Percentiles rank a stretch among this genome's conserved stretches.
Evolutionary conservation across 2,329 filamentous ascomycete genomes (phyloP).

Genomic region (Aspergillus thermomutatus): DNA sequence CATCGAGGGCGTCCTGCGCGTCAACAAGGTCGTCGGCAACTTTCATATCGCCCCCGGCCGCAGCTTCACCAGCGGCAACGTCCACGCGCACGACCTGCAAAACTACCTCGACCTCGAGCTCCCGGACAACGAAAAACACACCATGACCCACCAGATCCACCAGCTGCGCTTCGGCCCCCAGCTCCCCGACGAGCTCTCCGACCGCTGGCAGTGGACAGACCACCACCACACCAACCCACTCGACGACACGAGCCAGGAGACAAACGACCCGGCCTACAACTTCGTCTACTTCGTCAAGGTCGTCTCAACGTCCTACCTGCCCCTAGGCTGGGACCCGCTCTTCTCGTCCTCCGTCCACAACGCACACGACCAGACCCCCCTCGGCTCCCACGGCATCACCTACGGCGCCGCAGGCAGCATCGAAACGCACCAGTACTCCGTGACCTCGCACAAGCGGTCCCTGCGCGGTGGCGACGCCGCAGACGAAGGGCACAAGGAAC

Average conservation of each 20-base stretch:
- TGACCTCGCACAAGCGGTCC: conserved; percentile 92
- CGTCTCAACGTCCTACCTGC: conserved; percentile 90
- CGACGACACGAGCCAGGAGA: conserved; percentile 73
- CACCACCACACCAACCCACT: conserved; percentile 85
- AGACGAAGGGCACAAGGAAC: conserved; percentile 86
- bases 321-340: conserved; percentile 78
- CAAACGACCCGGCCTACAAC: conserved; percentile 81
- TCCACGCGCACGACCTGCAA: conserved; percentile 96
- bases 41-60: conserved; percentile 97
- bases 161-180: conserved; percentile 89
- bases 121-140: conserved; percentile 67
- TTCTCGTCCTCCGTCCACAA: conserved; percentile 37
- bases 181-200: conserved; percentile 67
- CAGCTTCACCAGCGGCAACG: conserved; percentile 92
- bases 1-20: conserved; percentile 83
- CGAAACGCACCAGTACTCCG: conserved; percentile 97
- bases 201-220: conserved; percentile 71
- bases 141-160: conserved; percentile 87
- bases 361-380: conserved; percentile 52
- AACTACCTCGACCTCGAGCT: conserved; percentile 74
- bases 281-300: conserved; percentile 99
- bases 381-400: conserved; percentile 68
- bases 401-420: conserved; percentile 70
- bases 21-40: conserved; percentile 98
- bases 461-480: conserved; percentile 78